Conservation (phyloP, 2,329 filamentous ascomycete genomes). For the Aquanectria penicillioides region DNA sequence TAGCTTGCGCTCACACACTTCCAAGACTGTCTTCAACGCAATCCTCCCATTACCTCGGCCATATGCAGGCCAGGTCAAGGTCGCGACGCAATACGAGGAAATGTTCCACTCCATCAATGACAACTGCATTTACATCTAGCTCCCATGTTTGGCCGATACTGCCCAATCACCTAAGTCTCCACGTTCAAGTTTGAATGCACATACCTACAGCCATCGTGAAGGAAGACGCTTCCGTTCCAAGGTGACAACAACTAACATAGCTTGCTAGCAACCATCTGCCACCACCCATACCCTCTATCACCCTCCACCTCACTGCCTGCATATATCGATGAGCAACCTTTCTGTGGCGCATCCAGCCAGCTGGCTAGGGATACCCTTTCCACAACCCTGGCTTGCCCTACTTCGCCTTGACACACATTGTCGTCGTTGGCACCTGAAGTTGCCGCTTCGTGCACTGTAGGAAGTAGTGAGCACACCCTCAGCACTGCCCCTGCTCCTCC, state of each 20-base stretch:
- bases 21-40: not conserved
- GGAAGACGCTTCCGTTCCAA: not conserved
- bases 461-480: constrained; percentile 17
- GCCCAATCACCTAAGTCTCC: constrained; percentile 15
- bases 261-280: not conserved
- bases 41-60: constrained; percentile 6
- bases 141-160: constrained; percentile 19
- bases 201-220: too few species aligned
- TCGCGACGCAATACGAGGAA: constrained; percentile 24
- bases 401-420: constrained; percentile 17
- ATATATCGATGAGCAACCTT: constrained; percentile 12
- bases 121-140: constrained; percentile 14
- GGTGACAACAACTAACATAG: constrained; percentile 10
- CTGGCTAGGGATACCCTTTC: constrained; percentile 18
- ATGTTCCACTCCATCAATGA: constrained; percentile 15
- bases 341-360: constrained; percentile 6
- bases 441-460: constrained; percentile 20
- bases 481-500: constrained; percentile 19
- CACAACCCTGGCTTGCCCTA: constrained; percentile 10
- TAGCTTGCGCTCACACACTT: not conserved
- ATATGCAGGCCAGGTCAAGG: constrained; percentile 12
- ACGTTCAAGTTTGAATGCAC: constrained; percentile 1
- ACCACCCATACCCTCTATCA: constrained; percentile 5
- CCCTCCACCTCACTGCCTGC: constrained; percentile 7
- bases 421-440: constrained; percentile 18